These are phyloP conservation scores for Verticillium albo-atrum DNA, from an alignment of 2,329 filamentous ascomycete genomes.

Conservation along the genomic window DNA sequence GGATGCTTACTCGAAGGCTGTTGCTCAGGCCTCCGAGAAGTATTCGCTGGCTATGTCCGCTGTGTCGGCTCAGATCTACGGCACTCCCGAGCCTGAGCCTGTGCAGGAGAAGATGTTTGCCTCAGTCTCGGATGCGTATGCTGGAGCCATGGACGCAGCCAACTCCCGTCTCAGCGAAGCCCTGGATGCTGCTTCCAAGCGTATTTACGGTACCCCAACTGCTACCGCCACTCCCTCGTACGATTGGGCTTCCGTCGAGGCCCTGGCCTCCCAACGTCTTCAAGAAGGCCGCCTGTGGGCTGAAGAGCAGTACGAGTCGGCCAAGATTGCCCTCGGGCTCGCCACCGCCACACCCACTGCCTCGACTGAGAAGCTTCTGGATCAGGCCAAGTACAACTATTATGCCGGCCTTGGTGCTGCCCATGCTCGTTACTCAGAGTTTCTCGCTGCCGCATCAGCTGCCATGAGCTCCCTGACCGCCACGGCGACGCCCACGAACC, in stretches of 20 bases:
- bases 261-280: constrained; percentile 66
- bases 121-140: constrained; percentile 65
- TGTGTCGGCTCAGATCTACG: constrained; percentile 63
- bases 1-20: constrained; percentile 59
- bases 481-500: constrained; percentile 54
- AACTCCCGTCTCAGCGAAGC: constrained; percentile 54
- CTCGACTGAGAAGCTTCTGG: constrained; percentile 52
- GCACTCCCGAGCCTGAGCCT: constrained; percentile 59
- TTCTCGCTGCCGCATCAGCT: constrained; percentile 66
- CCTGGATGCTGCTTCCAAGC: constrained; percentile 46
- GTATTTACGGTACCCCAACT: constrained; percentile 43
- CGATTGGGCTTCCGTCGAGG: constrained; percentile 47
- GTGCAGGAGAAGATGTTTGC: constrained; percentile 62
- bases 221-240: constrained; percentile 33
- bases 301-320: constrained; percentile 65
- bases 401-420: constrained; percentile 76
- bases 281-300: constrained; percentile 67
- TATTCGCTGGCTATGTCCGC: constrained; percentile 65
- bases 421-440: constrained; percentile 73
- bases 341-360: constrained; percentile 55
- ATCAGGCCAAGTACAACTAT: constrained; percentile 62
- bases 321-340: constrained; percentile 61
- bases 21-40: constrained; percentile 61
- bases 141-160: constrained; percentile 58
- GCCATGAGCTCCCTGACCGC: constrained; percentile 58